Evolutionary conservation across 345 rosid species (phyloP).

Genomic region (Acer negundo): DNA sequence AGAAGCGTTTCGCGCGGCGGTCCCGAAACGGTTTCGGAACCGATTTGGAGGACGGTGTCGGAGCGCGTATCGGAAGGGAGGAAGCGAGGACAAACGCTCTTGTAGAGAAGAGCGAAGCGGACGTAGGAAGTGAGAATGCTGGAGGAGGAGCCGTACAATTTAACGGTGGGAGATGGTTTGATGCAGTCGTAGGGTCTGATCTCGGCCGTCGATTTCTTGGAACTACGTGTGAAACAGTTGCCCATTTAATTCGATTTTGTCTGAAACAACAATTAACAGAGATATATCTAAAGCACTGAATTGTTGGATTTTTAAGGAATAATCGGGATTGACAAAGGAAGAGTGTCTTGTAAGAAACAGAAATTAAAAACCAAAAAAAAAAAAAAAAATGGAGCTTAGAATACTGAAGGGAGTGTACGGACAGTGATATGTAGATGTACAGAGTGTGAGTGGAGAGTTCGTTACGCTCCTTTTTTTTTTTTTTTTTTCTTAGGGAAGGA

Average conservation of each 20-base stretch:
- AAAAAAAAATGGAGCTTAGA: not conserved
- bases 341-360: conserved; percentile 18
- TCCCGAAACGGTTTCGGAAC: conserved; percentile 51
- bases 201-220: conserved; percentile 50
- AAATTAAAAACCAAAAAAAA: not conserved
- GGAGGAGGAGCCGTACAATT: conserved; percentile 36
- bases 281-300: not conserved
- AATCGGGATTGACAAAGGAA: not conserved
- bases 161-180: conserved; percentile 35
- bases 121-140: conserved; percentile 42
- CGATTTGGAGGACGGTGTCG: conserved; percentile 41
- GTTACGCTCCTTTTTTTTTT: too few relatives aligned
- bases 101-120: conserved; percentile 61
- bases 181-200: conserved; percentile 46
- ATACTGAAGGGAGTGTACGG: too few relatives aligned
- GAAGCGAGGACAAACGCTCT: conserved; percentile 43
- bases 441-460: too few relatives aligned
- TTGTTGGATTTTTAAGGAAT: not conserved
- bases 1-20: conserved; percentile 44
- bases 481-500: too few relatives aligned
- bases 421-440: too few relatives aligned
- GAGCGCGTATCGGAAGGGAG: conserved; percentile 27
- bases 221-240: conserved; percentile 29
- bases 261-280: not conserved
- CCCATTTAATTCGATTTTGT: conserved; percentile 45